Percentiles rank a stretch among this genome's conserved stretches.
Evolutionary conservation across 257 asterid genomes (phyloP).

Genomic region (Cynanchum wilfordii): DNA sequence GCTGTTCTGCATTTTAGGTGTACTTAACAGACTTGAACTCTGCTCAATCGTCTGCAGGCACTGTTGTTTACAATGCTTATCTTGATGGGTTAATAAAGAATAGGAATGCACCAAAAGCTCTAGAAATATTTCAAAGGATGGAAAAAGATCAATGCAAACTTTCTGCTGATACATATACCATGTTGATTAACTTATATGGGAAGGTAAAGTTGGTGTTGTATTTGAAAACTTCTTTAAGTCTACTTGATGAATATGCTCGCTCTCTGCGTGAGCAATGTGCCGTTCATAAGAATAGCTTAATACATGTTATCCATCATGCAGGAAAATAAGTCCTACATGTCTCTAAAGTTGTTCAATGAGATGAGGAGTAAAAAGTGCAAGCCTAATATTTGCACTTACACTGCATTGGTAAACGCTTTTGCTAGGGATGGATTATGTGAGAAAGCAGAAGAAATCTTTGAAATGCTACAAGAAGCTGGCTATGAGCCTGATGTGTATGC

Average conservation of each 20-base stretch:
- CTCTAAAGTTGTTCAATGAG: constrained; percentile 69
- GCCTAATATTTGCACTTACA: constrained; percentile 82
- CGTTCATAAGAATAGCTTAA: background rate
- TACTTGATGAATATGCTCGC: background rate
- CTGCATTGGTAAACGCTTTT: constrained; percentile 73
- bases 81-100: constrained; percentile 62
- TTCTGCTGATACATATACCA: constrained; percentile 67
- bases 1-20: background rate
- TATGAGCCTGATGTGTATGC: constrained; percentile 81
- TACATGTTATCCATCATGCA: constrained; percentile 20
- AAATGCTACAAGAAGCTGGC: constrained; percentile 77
- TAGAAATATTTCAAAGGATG: constrained; percentile 66
- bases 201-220: constrained; percentile 35
- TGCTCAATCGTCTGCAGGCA: constrained; percentile 35
- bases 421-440: constrained; percentile 84
- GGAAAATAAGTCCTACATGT: constrained; percentile 73
- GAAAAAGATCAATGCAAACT: constrained; percentile 60
- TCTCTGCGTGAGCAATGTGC: background rate
- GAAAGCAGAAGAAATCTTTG: constrained; percentile 81
- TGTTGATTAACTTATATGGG: constrained; percentile 81
- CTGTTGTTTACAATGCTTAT: constrained; percentile 68
- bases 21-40: constrained; percentile 14
- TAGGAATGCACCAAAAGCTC: constrained; percentile 52
- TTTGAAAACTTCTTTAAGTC: too few species aligned
- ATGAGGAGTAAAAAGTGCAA: constrained; percentile 60